phyloP scores from a whole-genome alignment of 2,329 filamentous ascomycete genomes.

The Fusarium bulbicola region DNA sequence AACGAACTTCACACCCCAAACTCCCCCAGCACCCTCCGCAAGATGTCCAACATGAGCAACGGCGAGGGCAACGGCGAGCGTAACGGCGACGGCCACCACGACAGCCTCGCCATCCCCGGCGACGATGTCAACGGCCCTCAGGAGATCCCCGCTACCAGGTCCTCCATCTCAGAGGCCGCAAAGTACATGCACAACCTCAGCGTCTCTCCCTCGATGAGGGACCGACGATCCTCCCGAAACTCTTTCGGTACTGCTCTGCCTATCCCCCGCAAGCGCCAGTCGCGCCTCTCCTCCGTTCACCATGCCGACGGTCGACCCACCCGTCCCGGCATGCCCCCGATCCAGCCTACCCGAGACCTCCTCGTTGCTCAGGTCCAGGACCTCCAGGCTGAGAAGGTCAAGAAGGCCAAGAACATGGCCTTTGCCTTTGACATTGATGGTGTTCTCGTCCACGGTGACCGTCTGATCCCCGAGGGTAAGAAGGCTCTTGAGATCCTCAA shows the following conservation, averaged over 20 bases:
- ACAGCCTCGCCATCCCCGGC: slow-evolving; percentile 47
- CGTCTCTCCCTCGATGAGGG: slow-evolving; percentile 71
- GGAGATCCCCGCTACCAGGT: slow-evolving; percentile 75
- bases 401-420: slow-evolving; percentile 76
- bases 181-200: slow-evolving; percentile 79
- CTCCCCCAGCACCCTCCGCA: slow-evolving; percentile 33
- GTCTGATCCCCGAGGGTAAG: slow-evolving; percentile 79
- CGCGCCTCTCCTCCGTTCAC: slow-evolving; percentile 70
- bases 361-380: slow-evolving; percentile 76
- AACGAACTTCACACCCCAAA: slow-evolving; percentile 53
- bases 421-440: slow-evolving; percentile 92
- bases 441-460: slow-evolving; percentile 82
- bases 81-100: slow-evolving; percentile 25
- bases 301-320: slow-evolving; percentile 55
- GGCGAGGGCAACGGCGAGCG: neutral
- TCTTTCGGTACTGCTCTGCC: slow-evolving; percentile 78
- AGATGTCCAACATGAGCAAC: slow-evolving; percentile 21
- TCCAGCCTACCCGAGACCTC: slow-evolving; percentile 72
- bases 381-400: slow-evolving; percentile 71
- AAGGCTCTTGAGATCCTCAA: slow-evolving; percentile 78
- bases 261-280: slow-evolving; percentile 76
- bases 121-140: slow-evolving; percentile 62
- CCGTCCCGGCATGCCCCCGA: slow-evolving; percentile 65
- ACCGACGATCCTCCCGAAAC: slow-evolving; percentile 75
- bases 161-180: slow-evolving; percentile 72